Conservation (phyloP, 2,329 filamentous ascomycete genomes). For the Colletotrichum navitas region DNA sequence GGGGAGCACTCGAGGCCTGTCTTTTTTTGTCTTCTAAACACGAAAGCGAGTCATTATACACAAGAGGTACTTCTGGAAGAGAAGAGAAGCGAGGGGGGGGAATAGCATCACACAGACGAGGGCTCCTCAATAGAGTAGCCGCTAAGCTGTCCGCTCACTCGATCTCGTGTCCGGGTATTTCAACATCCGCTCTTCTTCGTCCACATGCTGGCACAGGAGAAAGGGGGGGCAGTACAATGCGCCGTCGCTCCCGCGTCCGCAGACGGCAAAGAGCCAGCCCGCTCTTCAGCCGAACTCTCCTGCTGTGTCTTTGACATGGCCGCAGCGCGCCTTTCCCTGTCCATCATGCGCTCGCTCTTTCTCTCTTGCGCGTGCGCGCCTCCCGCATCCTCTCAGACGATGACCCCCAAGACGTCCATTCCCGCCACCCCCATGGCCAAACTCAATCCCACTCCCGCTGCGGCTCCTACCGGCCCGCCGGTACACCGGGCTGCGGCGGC, state of each 20-base stretch:
- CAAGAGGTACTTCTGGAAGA: not conserved
- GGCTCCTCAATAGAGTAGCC: not conserved
- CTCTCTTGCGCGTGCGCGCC: not conserved
- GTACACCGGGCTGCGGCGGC: conserved; percentile 33
- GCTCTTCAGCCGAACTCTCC: conserved; percentile 23
- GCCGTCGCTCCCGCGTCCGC: not conserved
- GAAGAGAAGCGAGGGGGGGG: not conserved
- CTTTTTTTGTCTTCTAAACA: not conserved
- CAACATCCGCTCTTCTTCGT: conserved; percentile 33
- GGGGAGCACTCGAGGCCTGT: not conserved
- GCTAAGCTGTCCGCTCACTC: conserved; percentile 5
- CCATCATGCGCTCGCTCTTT: not conserved
- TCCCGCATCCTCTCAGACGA: conserved; percentile 12
- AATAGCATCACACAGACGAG: not conserved
- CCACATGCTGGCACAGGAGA: not conserved
- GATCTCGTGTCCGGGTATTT: conserved; percentile 36
- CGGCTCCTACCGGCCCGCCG: conserved; percentile 6
- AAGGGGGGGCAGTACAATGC: not conserved
- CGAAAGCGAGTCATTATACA: conserved; percentile 5
- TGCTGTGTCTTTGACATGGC: not conserved
- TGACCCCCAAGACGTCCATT: conserved; percentile 29
- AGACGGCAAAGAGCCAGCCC: too few relatives aligned
- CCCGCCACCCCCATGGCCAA: conserved; percentile 28
- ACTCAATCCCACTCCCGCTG: conserved; percentile 33
- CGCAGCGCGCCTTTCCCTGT: conserved; percentile 9